Conservation (phyloP, 306 rosid genomes). For the Boehmeria nivea region DNA sequence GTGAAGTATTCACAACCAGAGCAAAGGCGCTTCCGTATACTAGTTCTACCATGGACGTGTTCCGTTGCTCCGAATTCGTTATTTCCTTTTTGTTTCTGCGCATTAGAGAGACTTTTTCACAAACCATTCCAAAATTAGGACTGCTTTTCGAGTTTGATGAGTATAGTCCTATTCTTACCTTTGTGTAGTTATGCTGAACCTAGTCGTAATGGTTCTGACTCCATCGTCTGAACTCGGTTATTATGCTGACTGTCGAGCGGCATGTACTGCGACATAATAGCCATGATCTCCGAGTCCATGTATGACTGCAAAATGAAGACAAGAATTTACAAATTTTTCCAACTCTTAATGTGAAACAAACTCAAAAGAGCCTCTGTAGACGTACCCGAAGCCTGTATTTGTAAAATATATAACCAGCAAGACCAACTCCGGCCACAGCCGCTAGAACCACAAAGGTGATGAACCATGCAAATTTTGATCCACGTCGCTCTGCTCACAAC, state of each 20-base stretch:
- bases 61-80: neutral
- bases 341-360: neutral
- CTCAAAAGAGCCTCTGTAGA: conserved; percentile 12
- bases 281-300: conserved; percentile 97
- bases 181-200: conserved; percentile 29
- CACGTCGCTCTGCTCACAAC: conserved; percentile 59
- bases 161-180: conserved; percentile 4
- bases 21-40: neutral
- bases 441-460: conserved; percentile 48
- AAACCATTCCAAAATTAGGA: no score
- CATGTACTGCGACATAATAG: conserved; percentile 98
- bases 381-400: conserved; percentile 90
- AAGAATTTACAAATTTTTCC: neutral
- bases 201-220: conserved; percentile 54
- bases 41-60: neutral
- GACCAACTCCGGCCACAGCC: conserved; percentile 49
- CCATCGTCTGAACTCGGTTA: conserved; percentile 47
- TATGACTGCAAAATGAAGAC: conserved; percentile 47
- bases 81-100: neutral
- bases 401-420: conserved; percentile 83
- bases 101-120: neutral
- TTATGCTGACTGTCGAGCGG: conserved; percentile 66
- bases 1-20: neutral
- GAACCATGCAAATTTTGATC: conserved; percentile 54
- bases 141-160: no score